Evolutionary conservation across 2,329 filamentous ascomycete species (phyloP).

Genomic region (Talaromyces verruculosus): DNA sequence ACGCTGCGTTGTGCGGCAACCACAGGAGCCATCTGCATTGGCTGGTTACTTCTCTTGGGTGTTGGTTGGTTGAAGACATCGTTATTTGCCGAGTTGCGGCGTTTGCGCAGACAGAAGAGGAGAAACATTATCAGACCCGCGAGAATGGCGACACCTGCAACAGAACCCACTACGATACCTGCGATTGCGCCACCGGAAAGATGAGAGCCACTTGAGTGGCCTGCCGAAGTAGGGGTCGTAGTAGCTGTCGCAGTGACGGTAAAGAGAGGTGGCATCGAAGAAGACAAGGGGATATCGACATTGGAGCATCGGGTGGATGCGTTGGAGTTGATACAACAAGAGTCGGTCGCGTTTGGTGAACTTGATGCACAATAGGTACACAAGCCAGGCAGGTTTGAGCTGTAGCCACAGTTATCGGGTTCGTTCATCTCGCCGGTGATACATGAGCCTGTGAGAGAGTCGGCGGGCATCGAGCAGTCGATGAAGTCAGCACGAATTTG

Average conservation of each 20-base stretch:
- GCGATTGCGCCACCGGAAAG: slow-evolving; percentile 58
- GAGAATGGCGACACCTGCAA: slow-evolving; percentile 70
- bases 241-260: slow-evolving; percentile 66
- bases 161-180: slow-evolving; percentile 54
- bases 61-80: slow-evolving; percentile 89
- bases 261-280: slow-evolving; percentile 60
- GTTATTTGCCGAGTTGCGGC: slow-evolving; percentile 56
- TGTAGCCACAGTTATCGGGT: slow-evolving; percentile 81
- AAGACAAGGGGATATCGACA: slow-evolving; percentile 71
- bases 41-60: slow-evolving; percentile 53
- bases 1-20: slow-evolving; percentile 53
- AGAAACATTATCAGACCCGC: slow-evolving; percentile 60
- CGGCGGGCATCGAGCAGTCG: slow-evolving; percentile 79
- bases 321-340: slow-evolving; percentile 83
- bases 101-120: slow-evolving; percentile 61
- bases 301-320: slow-evolving; percentile 70
- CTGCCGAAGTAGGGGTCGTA: slow-evolving; percentile 50
- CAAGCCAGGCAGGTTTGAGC: slow-evolving; percentile 67
- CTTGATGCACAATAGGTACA: slow-evolving; percentile 84
- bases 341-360: slow-evolving; percentile 88
- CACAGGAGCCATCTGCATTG: slow-evolving; percentile 44
- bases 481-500: slow-evolving; percentile 91
- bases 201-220: slow-evolving; percentile 43
- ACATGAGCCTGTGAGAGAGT: slow-evolving; percentile 72
- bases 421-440: slow-evolving; percentile 78